Evolutionary conservation across 2,329 filamentous ascomycete genomes (phyloP).

Genomic region (Talaromyces sp.): DNA sequence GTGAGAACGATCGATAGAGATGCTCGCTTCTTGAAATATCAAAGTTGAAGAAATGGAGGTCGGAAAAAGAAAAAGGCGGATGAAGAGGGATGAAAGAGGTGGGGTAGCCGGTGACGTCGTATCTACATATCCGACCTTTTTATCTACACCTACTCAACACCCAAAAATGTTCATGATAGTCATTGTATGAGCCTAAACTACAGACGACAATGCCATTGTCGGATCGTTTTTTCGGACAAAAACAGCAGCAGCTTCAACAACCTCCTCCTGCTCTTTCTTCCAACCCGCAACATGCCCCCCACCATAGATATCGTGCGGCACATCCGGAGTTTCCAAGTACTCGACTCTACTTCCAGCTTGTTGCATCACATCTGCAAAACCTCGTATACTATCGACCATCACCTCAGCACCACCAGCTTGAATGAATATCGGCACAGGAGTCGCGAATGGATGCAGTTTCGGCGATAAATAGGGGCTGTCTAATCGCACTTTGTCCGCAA

Average conservation of each 20-base stretch:
- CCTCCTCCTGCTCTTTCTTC: conserved; percentile 18
- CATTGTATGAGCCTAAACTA: background rate
- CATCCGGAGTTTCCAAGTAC: conserved; percentile 18
- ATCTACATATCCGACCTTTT: background rate
- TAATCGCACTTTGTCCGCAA: conserved; percentile 19
- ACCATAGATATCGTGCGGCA: conserved; percentile 23
- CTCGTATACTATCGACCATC: conserved; percentile 19
- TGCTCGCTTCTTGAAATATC: background rate
- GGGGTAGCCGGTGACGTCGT: conserved; percentile 3
- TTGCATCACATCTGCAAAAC: conserved; percentile 3
- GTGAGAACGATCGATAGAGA: background rate
- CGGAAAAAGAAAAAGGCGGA: background rate
- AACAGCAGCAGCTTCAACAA: background rate
- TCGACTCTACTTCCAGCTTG: conserved; percentile 15
- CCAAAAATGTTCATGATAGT: background rate
- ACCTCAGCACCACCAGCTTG: conserved; percentile 20
- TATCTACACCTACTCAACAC: background rate
- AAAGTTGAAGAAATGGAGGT: background rate
- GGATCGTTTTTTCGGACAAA: background rate
- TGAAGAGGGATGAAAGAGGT: background rate
- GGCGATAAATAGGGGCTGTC: conserved; percentile 22
- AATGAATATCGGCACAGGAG: conserved; percentile 21
- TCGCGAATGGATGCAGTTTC: conserved; percentile 21
- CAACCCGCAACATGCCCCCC: conserved; percentile 20
- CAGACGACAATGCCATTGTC: background rate